Base-by-base conservation (phyloP, 208 protist genomes). In the Leishmania mexicana region DNA sequence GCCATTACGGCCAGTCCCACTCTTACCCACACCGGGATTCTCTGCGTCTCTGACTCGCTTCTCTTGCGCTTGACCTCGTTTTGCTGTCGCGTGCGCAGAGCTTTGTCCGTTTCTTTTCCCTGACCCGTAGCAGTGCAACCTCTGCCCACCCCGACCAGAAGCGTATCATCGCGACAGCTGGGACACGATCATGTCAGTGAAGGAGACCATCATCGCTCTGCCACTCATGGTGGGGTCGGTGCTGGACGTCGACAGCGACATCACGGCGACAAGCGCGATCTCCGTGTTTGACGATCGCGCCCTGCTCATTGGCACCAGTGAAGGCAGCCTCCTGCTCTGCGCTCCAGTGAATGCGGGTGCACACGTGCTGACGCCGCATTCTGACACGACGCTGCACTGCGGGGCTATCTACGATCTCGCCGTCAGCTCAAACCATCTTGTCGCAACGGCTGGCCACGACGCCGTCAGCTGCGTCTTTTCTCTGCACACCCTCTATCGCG, bases 401-500 rank as follows among this genome's bases (percentile, higher is more conserved):
- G 93, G 93, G 21, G 76, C 90, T 3, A 87, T 97, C 42, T 87
- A 95, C 75, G 85, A 81, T 79, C 38, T 97, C 21, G 77, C 80
- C n/a, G 38, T 87, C n/a, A 90, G 88, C 62, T 58, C 87, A 19
- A 75, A 89, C 2, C 76, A 89, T 62, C 84, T 93, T 47, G 68
- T 95, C 17, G 92, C 90, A 76, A 93, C 92, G 35, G 89, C 86
- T 19, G 94, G 94, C 21, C 89, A 93, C 81, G 94, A 97, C 68
- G 94, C 88, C 10, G 76, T 85, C 17, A 86, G 85, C 80, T 90
- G 88, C 68, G 86, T 95, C 54, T 79, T 91, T 42, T 81, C 88
- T 0, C 35, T 95, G 38, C 71, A 75, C 35, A 75, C 78, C 6
- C 51, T 95, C 28, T 76, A 88, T 31, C 67, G 28, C 17, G 49